These are phyloP conservation scores for Strobilomyces confusus DNA, from an alignment of 768 basidiomycete species.

Conservation along the genomic window DNA sequence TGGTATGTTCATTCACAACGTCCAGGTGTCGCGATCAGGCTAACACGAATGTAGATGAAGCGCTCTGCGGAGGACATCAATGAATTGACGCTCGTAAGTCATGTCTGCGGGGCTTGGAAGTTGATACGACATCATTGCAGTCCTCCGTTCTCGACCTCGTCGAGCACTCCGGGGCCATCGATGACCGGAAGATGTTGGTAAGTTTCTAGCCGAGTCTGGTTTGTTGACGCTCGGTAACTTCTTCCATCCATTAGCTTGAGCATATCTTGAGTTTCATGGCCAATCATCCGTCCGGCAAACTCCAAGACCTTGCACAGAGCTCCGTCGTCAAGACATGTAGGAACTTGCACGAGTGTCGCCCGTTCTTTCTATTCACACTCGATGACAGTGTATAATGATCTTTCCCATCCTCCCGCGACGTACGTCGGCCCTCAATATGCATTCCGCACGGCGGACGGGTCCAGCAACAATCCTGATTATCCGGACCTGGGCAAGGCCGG, in stretches of 20 bases:
- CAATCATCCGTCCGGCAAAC: conserved; percentile 45
- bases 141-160: conserved; percentile 58
- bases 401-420: conserved; percentile 74
- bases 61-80: conserved; percentile 30
- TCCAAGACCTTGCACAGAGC: conserved; percentile 38
- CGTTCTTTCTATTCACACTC: not conserved
- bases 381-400: conserved; percentile 69
- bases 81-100: conserved; percentile 26
- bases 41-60: conserved; percentile 19
- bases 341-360: conserved; percentile 22
- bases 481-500: conserved; percentile 78
- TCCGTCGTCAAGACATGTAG: conserved; percentile 50
- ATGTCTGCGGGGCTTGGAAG: rapidly evolving
- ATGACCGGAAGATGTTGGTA: conserved; percentile 77
- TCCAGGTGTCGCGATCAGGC: not conserved
- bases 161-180: conserved; percentile 55
- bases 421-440: conserved; percentile 58
- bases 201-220: conserved; percentile 21
- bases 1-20: conserved; percentile 14
- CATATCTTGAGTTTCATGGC: conserved; percentile 63
- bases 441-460: conserved; percentile 75
- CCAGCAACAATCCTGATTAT: conserved; percentile 63
- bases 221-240: not conserved
- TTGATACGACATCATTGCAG: conserved; percentile 31
- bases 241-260: conserved; percentile 52